Evolutionary conservation across 2,329 filamentous ascomycete genomes (phyloP).

Genomic region (Penicillium italicum): DNA sequence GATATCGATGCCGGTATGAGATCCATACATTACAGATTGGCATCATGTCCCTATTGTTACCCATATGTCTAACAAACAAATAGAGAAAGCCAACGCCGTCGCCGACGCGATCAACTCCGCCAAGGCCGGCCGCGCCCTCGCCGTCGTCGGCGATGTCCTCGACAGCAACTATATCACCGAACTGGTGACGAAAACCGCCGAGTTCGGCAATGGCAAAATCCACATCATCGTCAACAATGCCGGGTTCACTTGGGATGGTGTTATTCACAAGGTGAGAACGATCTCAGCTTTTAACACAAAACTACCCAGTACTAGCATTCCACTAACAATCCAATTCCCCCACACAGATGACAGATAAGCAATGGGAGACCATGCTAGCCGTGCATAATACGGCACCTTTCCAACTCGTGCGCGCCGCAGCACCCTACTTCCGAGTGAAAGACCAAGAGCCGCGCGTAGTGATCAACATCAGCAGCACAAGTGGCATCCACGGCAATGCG

Average conservation of each 20-base stretch:
- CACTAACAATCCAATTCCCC: slow-evolving; percentile 1
- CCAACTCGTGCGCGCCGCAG: slow-evolving; percentile 72
- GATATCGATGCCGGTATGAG: slow-evolving; percentile 71
- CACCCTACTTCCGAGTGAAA: slow-evolving; percentile 81
- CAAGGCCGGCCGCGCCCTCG: slow-evolving; percentile 63
- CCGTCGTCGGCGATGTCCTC: slow-evolving; percentile 73
- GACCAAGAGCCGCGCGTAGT: slow-evolving; percentile 75
- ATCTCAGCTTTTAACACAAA: background rate
- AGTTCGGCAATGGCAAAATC: slow-evolving; percentile 81
- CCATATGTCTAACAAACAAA: slow-evolving; percentile 5
- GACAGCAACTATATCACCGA: slow-evolving; percentile 65
- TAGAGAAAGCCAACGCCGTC: slow-evolving; percentile 66
- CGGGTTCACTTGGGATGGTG: slow-evolving; percentile 88
- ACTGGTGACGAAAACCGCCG: slow-evolving; percentile 70
- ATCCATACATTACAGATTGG: background rate
- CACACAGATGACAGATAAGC: slow-evolving; percentile 71
- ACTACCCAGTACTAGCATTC: background rate
- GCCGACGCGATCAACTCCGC: slow-evolving; percentile 65
- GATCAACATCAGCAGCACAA: slow-evolving; percentile 80
- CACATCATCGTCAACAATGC: slow-evolving; percentile 91
- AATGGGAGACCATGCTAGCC: slow-evolving; percentile 84
- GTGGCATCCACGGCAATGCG: slow-evolving; percentile 78
- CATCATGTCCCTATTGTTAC: too few species aligned
- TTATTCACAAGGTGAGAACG: slow-evolving; percentile 68
- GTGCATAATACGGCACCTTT: slow-evolving; percentile 84